Base-by-base conservation (phyloP, 768 basidiomycete genomes). In the Artomyces pyxidatus region DNA sequence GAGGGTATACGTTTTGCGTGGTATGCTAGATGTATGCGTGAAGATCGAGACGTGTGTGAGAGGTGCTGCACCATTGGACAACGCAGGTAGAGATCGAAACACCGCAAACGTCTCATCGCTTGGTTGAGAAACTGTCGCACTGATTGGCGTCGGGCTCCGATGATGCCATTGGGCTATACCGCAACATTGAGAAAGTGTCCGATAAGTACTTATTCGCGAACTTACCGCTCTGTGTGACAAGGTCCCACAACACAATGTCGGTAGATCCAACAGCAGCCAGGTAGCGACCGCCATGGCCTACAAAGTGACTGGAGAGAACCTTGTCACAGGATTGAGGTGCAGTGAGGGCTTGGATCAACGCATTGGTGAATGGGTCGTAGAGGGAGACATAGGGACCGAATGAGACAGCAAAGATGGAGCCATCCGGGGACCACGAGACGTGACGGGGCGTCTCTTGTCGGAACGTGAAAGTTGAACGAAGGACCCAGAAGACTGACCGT, bases 361-460 rank as follows among this genome's bases (percentile, higher is more conserved):
- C 64, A 52, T 80, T 84, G 21, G 79, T 80, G 19, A 68, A 58
- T 0, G 88, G 74, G 58, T 91, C 83, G 65, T 87, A 96, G 6
- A 98, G 64, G 5, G 80, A 78, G 45, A 94, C 72, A 51, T 78
- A 77, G 14, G 75, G 61, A 0, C 80, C 81, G 45, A 86, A 74
- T 11, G 83, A 72, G 19, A 94, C 74, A 11, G 85, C 86, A 40
- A 98, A 69, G 27, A 99, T 71, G 5, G 93, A 93, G 8, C 80
- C 85, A 63, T 99, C 96, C 4, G 73, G 75, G 6, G 94, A 89
- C 82, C 92, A 96, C 1, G 81, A 74, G 0, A 77, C 70, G 54
- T 81, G 73, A 46, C 71, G 72, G 27, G 92, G 88, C 44, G 71
- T 67, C 59, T 81, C 76, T n/a, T 73, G 70, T 38, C 83, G 86